Evolutionary conservation across 495 filamentous ascomycete species (phyloP).

Genomic region (Xylaria scruposa): DNA sequence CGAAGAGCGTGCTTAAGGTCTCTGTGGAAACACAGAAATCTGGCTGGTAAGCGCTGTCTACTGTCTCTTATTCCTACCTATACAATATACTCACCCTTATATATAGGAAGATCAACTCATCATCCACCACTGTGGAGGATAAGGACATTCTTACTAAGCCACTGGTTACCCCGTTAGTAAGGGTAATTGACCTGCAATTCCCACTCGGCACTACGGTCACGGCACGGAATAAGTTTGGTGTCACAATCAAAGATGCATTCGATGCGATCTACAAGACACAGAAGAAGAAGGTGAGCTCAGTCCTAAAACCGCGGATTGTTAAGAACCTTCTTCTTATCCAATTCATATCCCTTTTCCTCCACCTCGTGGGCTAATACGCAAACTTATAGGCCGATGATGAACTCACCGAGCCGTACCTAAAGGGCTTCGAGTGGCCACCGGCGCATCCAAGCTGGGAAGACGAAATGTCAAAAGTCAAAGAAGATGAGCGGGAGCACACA

Average conservation of each 20-base stretch:
- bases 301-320: neutral
- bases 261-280: conserved; percentile 93
- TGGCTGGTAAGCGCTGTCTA: conserved; percentile 71
- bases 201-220: conserved; percentile 85
- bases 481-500: conserved; percentile 26
- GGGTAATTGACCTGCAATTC: conserved; percentile 92
- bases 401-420: conserved; percentile 79
- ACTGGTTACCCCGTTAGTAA: conserved; percentile 80
- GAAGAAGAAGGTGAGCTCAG: conserved; percentile 79
- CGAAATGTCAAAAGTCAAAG: conserved; percentile 60
- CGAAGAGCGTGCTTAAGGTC: conserved; percentile 75
- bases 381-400: conserved; percentile 84
- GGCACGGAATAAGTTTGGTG: conserved; percentile 86
- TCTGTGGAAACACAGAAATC: conserved; percentile 88
- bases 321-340: neutral
- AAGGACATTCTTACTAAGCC: conserved; percentile 80
- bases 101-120: conserved; percentile 87
- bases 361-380: neutral
- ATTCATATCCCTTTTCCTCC: neutral
- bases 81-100: conserved; percentile 21
- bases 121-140: conserved; percentile 74
- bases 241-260: conserved; percentile 93
- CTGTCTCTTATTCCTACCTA: conserved; percentile 12
- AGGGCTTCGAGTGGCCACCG: conserved; percentile 85
- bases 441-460: conserved; percentile 63